phyloP scores from a whole-genome alignment of 371 early-diverging fungal genomes.

The Globomyces sp. region DNA sequence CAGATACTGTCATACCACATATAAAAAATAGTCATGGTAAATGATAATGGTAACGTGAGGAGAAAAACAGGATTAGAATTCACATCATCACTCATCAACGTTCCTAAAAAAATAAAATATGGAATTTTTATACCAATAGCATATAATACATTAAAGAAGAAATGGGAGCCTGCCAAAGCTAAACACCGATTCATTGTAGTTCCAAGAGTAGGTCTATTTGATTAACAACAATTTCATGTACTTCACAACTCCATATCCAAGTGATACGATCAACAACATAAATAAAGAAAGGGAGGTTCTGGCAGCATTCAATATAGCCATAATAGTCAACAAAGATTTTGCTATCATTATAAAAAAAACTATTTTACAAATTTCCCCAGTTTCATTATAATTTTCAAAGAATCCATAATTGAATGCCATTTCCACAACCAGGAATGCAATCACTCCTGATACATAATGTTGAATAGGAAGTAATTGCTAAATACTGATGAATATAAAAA shows the following conservation, averaged over 20 bases:
- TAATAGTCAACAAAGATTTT: constrained; percentile 39
- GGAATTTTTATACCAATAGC: too few species aligned
- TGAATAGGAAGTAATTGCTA: constrained; percentile 84
- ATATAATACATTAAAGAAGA: constrained; percentile 85
- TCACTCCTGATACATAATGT: constrained; percentile 80
- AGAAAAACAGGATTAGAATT: constrained; percentile 69
- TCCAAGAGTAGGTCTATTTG: constrained; percentile 73
- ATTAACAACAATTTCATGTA: constrained; percentile 28
- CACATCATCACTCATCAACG: constrained; percentile 72
- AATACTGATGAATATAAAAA: not conserved
- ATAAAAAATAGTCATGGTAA: constrained; percentile 90
- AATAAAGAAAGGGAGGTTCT: constrained; percentile 92
- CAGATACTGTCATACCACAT: constrained; percentile 56
- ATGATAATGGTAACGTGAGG: constrained; percentile 82
- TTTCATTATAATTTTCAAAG: constrained; percentile 29
- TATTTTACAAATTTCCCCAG: constrained; percentile 12
- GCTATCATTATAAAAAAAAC: constrained; percentile 2
- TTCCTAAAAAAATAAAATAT: constrained; percentile 56
- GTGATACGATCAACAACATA: constrained; percentile 88
- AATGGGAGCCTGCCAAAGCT: constrained; percentile 74
- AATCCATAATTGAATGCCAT: constrained; percentile 80
- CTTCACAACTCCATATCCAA: constrained; percentile 95
- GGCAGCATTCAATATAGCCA: constrained; percentile 82
- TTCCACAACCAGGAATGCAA: constrained; percentile 81
- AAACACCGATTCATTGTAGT: constrained; percentile 84